phyloP scores from a whole-genome alignment of 2,329 filamentous ascomycete species.

The Trichophyton schoenleinii region DNA sequence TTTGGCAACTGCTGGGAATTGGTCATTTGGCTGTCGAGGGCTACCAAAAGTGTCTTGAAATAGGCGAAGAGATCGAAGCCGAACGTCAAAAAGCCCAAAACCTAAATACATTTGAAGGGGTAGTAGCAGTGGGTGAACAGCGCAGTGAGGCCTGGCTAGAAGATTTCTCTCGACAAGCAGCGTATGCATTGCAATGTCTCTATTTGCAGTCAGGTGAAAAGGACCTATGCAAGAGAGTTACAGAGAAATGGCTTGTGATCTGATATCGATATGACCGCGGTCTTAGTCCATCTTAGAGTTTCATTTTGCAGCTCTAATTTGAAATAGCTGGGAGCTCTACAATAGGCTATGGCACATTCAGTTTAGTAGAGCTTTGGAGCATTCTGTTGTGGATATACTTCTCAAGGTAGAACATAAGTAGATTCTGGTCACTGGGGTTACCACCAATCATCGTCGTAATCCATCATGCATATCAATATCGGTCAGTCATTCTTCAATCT shows the following conservation, averaged over 20 bases:
- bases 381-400: no score
- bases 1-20: slow-evolving; percentile 64
- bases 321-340: no score
- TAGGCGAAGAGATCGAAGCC: slow-evolving; percentile 37
- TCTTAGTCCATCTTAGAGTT: background rate
- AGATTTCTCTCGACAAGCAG: slow-evolving; percentile 56
- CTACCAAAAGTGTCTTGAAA: slow-evolving; percentile 49
- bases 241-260: slow-evolving; percentile 46
- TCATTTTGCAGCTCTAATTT: no score
- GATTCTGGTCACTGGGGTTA: background rate
- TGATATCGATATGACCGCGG: slow-evolving; percentile 16
- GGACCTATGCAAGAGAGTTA: slow-evolving; percentile 47
- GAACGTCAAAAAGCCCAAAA: slow-evolving; percentile 10
- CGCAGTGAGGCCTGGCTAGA: slow-evolving; percentile 17
- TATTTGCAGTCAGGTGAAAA: slow-evolving; percentile 53
- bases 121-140: slow-evolving; percentile 16
- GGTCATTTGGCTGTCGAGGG: slow-evolving; percentile 58
- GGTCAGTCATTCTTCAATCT: background rate
- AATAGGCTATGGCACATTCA: no score
- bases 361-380: no score
- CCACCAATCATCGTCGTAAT: background rate
- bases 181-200: slow-evolving; percentile 59
- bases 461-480: background rate
- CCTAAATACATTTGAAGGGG: slow-evolving; percentile 30
- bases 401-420: background rate